Base-by-base conservation (phyloP, 2,329 filamentous ascomycete species). In the Neobulgaria alba region DNA sequence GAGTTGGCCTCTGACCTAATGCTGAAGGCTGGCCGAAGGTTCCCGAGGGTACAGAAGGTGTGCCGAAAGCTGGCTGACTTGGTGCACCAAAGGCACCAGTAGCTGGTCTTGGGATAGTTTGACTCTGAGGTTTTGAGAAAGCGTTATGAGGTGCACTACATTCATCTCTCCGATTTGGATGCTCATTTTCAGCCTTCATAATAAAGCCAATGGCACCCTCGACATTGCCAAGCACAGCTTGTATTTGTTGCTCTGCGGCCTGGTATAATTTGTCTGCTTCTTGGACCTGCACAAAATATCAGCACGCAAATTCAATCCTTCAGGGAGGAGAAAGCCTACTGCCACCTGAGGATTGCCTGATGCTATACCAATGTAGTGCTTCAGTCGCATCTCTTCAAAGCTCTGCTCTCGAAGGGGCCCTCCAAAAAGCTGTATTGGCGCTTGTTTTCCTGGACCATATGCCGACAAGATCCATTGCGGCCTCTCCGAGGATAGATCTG, bases 391-490 rank as follows among this genome's bases (percentile, higher is more conserved):
- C 63, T 96, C 90, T 61, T 96, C 90, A 30, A 84, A 82, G 56
- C 87, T 94, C 60, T 88, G 82, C 61, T 96, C 90, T 14, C 88
- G 74, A 4, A 76, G 70, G 33, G 71, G 72, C 1, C 87, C 88
- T 38, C 87, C 87, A 55, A 95, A 89, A 1, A 95, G 71, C 62
- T 95, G 87, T 14, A 77, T 77, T 0, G 89, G 89, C 1, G 83
- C 77, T 52, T 88, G 76, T 54, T 69, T 73, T 3, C 82, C 83
- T 0, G 89, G 88, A 0, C 80, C 85, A 61, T 95, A 96, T 16
- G 82, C 74, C 1, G 89, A 95, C 17, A 95, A 72, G 3, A 92
- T 81, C 84, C 89, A 96, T 68, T 76, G 66, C 14, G 90, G 90
- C 7, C 74, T 72, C 45, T 92, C 85, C 16, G 71, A 68, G 1